A percentile compares a stretch with the other conserved stretches of the same genome.
These are phyloP conservation scores for Quercus dentata DNA, from an alignment of 306 rosid genomes.

Conservation along the genomic window DNA sequence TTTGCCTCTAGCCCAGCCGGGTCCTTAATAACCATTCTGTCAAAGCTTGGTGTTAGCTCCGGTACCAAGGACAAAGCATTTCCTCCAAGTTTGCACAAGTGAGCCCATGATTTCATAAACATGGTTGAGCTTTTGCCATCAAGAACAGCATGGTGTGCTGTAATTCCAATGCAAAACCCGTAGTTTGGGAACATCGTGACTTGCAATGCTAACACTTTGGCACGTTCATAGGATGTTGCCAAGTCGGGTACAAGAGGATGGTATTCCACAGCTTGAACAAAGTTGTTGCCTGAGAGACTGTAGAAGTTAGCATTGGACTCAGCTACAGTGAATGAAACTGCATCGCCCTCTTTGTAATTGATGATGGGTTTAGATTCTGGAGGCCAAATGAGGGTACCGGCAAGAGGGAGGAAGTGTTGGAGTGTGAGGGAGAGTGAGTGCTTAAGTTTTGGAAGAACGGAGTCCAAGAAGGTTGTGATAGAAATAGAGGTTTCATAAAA, in stretches of 20 bases:
- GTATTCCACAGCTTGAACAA: not conserved
- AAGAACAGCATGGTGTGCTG: slow-evolving; percentile 27
- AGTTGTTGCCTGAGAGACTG: not conserved
- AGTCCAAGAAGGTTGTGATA: not conserved
- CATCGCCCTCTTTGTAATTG: slow-evolving; percentile 15
- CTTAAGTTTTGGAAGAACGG: slow-evolving; percentile 16
- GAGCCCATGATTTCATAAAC: slow-evolving; percentile 26
- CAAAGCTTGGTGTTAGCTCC: not conserved
- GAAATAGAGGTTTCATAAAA: slow-evolving; percentile 7
- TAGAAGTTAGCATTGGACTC: slow-evolving; percentile 2
- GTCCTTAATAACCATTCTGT: slow-evolving; percentile 10
- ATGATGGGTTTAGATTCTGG: slow-evolving; percentile 16
- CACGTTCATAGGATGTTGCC: not conserved
- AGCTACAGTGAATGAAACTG: slow-evolving; percentile 22
- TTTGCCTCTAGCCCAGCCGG: not conserved
- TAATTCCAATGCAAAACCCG: slow-evolving; percentile 31
- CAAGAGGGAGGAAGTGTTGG: slow-evolving; percentile 18
- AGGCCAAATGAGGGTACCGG: slow-evolving; percentile 23
- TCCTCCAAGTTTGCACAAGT: slow-evolving; percentile 1
- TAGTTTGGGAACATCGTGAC: slow-evolving; percentile 21
- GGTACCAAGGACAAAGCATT: not conserved
- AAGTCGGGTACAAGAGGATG: slow-evolving; percentile 18
- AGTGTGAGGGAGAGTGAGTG: slow-evolving; percentile 27
- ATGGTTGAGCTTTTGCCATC: slow-evolving; percentile 25
- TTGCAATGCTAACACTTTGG: slow-evolving; percentile 21